These are phyloP conservation scores for Penicillium desertorum DNA, from an alignment of 495 filamentous ascomycete species.

Conservation along the genomic window DNA sequence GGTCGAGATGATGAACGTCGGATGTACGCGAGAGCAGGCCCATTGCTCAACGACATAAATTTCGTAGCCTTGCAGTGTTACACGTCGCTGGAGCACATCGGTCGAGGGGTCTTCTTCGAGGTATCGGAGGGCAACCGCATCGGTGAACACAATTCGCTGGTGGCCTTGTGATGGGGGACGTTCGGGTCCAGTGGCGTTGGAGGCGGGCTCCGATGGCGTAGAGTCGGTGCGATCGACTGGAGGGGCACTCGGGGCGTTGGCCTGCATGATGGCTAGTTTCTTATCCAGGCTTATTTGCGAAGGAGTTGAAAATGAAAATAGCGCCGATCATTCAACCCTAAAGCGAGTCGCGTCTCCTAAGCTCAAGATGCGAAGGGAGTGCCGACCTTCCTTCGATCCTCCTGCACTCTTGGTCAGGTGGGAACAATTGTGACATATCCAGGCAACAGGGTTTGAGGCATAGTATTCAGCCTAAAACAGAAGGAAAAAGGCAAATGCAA, in stretches of 20 bases:
- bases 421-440: conserved; percentile 31
- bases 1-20: conserved; percentile 88
- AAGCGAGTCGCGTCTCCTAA: conserved; percentile 12
- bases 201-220: conserved; percentile 25
- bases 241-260: conserved; percentile 23
- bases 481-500: background rate
- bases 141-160: conserved; percentile 65
- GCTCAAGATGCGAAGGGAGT: conserved; percentile 26
- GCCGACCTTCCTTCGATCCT: conserved; percentile 32
- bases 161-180: conserved; percentile 33
- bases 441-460: conserved; percentile 13
- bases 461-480: conserved; percentile 5
- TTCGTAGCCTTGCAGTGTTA: conserved; percentile 78
- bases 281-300: conserved; percentile 6
- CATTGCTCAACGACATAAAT: conserved; percentile 97
- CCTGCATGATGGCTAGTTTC: conserved; percentile 25
- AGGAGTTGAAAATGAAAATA: background rate
- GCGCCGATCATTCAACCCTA: conserved; percentile 6
- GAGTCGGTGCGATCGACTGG: conserved; percentile 25
- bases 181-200: conserved; percentile 22
- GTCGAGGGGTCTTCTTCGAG: conserved; percentile 84
- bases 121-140: conserved; percentile 77
- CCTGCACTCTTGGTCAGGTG: conserved; percentile 23
- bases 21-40: conserved; percentile 87
- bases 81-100: conserved; percentile 67